phyloP scores from a whole-genome alignment of 176 grass and related monocot genomes.

The Thalia dealbata region DNA sequence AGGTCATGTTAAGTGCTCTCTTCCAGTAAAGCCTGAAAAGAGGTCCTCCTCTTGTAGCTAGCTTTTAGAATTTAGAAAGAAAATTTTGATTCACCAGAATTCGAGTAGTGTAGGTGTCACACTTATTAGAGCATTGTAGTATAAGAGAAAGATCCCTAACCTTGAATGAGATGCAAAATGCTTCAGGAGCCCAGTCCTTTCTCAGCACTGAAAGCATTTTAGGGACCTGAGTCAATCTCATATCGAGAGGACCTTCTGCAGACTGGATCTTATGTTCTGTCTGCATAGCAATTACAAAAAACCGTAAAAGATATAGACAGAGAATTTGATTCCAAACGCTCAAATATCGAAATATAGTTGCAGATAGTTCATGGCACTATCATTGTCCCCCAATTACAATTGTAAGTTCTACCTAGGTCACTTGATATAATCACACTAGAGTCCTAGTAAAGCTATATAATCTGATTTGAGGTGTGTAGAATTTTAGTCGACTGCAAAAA shows the following conservation, averaged over 20 bases:
- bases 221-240: conserved; percentile 67
- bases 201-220: conserved; percentile 71
- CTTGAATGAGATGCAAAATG: conserved; percentile 87
- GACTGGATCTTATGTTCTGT: conserved; percentile 96
- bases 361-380: background rate
- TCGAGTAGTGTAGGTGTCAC: too few relatives aligned
- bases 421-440: background rate
- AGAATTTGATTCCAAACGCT: background rate
- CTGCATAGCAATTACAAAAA: conserved; percentile 32
- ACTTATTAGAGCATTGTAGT: background rate
- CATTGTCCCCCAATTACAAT: background rate
- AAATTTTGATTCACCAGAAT: too few relatives aligned
- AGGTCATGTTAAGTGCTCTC: background rate
- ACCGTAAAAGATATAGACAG: background rate
- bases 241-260: conserved; percentile 66
- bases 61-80: too few relatives aligned
- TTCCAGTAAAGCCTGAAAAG: background rate
- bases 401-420: background rate
- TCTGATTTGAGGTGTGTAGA: background rate
- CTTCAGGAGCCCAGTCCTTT: conserved; percentile 62
- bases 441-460: background rate
- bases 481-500: background rate
- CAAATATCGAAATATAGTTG: background rate
- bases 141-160: conserved; percentile 24
- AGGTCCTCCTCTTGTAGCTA: too few relatives aligned